These are phyloP conservation scores for Salix udensis DNA, from an alignment of 345 rosid genomes.

Conservation along the genomic window DNA sequence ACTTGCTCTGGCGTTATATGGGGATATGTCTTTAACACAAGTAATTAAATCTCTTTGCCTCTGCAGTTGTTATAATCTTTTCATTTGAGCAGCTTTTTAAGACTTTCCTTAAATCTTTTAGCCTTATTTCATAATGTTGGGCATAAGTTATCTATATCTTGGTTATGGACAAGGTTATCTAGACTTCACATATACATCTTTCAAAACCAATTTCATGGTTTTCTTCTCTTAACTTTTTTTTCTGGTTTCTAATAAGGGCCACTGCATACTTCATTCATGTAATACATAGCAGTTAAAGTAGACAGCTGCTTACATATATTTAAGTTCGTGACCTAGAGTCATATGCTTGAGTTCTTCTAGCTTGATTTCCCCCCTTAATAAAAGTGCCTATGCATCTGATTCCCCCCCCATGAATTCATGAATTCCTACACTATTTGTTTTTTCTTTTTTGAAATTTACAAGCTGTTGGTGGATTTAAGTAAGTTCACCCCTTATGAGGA, in stretches of 20 bases:
- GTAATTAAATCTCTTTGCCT: conserved; percentile 35
- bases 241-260: too few relatives aligned
- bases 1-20: conserved; percentile 88
- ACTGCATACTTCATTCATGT: too few relatives aligned
- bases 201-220: too few relatives aligned
- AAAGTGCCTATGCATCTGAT: background rate
- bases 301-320: too few relatives aligned
- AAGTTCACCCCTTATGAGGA: too few relatives aligned
- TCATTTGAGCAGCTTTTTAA: background rate
- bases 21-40: conserved; percentile 85
- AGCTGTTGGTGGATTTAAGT: background rate
- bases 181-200: too few relatives aligned
- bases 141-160: background rate
- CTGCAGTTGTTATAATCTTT: conserved; percentile 9
- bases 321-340: background rate
- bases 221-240: too few relatives aligned
- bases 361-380: background rate
- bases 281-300: too few relatives aligned
- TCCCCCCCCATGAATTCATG: background rate
- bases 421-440: background rate
- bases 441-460: background rate
- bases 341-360: background rate
- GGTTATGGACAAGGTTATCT: too few relatives aligned
- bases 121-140: background rate
- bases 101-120: background rate